Evolutionary conservation across 768 basidiomycete species (phyloP).

Genomic region (Boletus rubescentipes): DNA sequence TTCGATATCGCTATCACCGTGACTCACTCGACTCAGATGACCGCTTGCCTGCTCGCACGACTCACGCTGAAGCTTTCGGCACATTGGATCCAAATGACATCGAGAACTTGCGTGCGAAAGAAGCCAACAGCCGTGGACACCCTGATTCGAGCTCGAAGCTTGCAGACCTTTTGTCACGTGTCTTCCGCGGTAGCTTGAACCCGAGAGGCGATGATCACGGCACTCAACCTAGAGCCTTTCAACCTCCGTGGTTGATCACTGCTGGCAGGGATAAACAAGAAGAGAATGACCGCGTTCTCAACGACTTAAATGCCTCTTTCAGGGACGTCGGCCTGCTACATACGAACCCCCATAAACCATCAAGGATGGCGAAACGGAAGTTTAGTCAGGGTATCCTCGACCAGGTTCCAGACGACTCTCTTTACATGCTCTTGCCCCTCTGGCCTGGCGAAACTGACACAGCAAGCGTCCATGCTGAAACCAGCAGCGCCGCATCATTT

Average conservation of each 20-base stretch:
- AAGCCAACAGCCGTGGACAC: constrained; percentile 27
- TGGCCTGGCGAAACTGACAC: constrained; percentile 77
- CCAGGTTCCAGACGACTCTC: constrained; percentile 61
- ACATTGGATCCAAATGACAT: constrained; percentile 55
- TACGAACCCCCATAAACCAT: constrained; percentile 40
- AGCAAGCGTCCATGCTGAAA: constrained; percentile 26
- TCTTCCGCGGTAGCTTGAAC: constrained; percentile 18
- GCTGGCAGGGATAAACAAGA: constrained; percentile 65
- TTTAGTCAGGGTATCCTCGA: constrained; percentile 47
- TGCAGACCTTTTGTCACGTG: constrained; percentile 23
- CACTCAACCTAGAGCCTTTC: constrained; percentile 35
- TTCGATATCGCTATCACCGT: constrained; percentile 22
- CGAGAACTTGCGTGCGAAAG: constrained; percentile 41
- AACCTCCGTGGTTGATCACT: constrained; percentile 64
- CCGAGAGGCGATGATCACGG: constrained; percentile 24
- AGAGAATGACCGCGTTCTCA: constrained; percentile 64
- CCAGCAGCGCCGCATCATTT: constrained; percentile 31
- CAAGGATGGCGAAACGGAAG: constrained; percentile 18
- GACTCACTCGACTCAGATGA: constrained; percentile 29
- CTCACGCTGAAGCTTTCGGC: constrained; percentile 62
- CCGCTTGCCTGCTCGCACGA: constrained; percentile 45
- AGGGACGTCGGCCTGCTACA: constrained; percentile 78
- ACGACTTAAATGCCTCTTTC: constrained; percentile 72
- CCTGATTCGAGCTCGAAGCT: constrained; percentile 19
- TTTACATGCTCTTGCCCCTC: constrained; percentile 84